Base-by-base conservation (phyloP, 176 grass and related monocot species). In the maize (Zea mays) region DNA sequence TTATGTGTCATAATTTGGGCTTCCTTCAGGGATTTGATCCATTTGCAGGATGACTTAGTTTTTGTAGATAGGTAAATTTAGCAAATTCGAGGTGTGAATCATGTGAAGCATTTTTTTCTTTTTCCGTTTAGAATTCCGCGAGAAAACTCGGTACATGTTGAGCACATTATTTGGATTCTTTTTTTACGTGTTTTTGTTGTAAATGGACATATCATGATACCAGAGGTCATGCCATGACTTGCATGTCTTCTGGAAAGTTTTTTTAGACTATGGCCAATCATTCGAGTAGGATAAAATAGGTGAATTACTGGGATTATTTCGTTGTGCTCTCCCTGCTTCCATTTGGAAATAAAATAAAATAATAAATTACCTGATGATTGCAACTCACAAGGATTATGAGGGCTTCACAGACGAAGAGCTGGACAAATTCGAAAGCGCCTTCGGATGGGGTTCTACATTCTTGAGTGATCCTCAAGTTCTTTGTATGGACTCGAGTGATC, bases 161-260 rank as follows among this genome's bases (percentile, higher is more conserved):
- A 46, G 45, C 8, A 17, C 15, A 70, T 70, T 60, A 10, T 15
- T 37, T 61, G 41, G 66, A 61, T 35, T 69, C 6, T 2, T 35
- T 71, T 71, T 69, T 12, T 45, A 12, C 62, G 2, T 37, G 47
- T 33, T 60, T 2, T 55, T 9, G 27, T 35, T 68, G 17, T 17
- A n/a, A 58, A 10, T 35, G 13, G 50, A 8, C 65, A 58, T 45
- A n/a, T 12, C 10, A 3, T 36, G 33, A 19, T 59, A 4, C 7
- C 38, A 67, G 37, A 67, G 27, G 44, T 2, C 44, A 46, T 46
- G 44, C 44, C 44, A 8, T 46, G 44, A 41, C 6, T 1, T 41
- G 40, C 40, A 41, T 41, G 6, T 71, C 16, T 81, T 10, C 27
- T 81, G 33, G 55, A 39, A 70, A 59, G 7, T 56, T 46, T 69